Percentiles rank a stretch among this genome's conserved stretches.
These are phyloP conservation scores for Fusarium newnesense DNA, from an alignment of 2,329 filamentous ascomycete genomes.

Conservation along the genomic window DNA sequence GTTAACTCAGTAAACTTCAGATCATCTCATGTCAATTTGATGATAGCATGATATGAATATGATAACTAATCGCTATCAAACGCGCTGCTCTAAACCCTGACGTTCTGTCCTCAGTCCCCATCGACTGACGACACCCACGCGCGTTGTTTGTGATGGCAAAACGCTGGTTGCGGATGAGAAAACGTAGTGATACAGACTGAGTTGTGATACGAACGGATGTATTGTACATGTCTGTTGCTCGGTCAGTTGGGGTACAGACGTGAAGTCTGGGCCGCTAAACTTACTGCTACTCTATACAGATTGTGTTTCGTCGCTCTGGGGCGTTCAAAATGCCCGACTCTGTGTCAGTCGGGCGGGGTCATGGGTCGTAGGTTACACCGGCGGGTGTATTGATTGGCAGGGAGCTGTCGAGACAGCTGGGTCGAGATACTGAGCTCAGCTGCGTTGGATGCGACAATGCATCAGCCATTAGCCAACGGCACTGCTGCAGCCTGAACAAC, in stretches of 20 bases:
- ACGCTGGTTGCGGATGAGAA: not conserved
- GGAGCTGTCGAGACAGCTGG: accelerated
- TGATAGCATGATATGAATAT: too few relatives aligned
- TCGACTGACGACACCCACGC: too few relatives aligned
- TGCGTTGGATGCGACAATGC: accelerated
- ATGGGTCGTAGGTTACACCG: not conserved
- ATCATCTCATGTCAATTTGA: too few relatives aligned
- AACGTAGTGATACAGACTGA: not conserved
- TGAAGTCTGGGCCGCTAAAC: not conserved
- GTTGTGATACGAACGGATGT: not conserved
- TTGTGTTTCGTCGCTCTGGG: not conserved
- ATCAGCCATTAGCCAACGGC: not conserved
- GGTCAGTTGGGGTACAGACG: accelerated
- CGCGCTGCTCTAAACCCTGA: too few relatives aligned
- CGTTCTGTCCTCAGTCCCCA: too few relatives aligned
- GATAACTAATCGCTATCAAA: too few relatives aligned
- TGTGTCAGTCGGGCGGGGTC: accelerated
- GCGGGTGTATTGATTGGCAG: not conserved
- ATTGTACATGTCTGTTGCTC: accelerated
- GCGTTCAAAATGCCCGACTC: not conserved
- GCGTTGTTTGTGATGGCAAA: not conserved
- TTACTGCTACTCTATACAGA: accelerated
- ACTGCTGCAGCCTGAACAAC: too few relatives aligned
- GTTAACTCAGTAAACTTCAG: too few relatives aligned
- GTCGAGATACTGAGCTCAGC: too few relatives aligned